Base-by-base conservation (phyloP, 2,329 filamentous ascomycete species). In the Geosmithia flava region DNA sequence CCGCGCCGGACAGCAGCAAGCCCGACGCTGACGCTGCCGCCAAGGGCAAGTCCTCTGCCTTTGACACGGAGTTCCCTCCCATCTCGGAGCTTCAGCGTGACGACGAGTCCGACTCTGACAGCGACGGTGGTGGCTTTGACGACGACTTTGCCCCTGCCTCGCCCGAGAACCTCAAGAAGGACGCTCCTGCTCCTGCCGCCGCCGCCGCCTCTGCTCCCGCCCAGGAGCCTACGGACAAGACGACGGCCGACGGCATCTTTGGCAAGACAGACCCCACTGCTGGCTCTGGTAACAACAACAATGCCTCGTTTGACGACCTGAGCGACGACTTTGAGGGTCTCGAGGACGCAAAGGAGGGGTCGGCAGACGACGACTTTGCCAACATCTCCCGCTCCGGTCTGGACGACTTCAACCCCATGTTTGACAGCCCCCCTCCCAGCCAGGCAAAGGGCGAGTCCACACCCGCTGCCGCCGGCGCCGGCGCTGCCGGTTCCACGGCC, bases 61-160 rank as follows among this genome's bases (percentile, higher is more conserved):
- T 87, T 56, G 76, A 81, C 58, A 75, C 80, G 20, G 93, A 97
- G 61, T 97, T 97, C 60, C 93, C 93, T 30, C 93, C 91, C 1
- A 95, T 97, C 51, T 82, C 84, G n/a, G 87, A 91, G 61, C 68
- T 96, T 50, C 84, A 86, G 52, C 76, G 80, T 29, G 87, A 91
- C 20, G 84, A 87, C 19, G 84, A 94, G n/a, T 90, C 85, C 29
- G 88, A 94, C 50, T 84, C 83, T 29, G 83, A 81, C 48, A 85
- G 80, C 51, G 86, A 87, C 45, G 78, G 78, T 45, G 88, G 87
- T 42, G 88, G 90, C 0, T 97, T 97, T 59, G 91, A 94, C 46
- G 93, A 98, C 60, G 84, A 96, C 63, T 97, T 97, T 61, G 83
- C 85, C 1, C 80, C 86, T 15, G 75, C 78, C 2, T 75, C 75